Evolutionary conservation across 1,284 basidiomycete species (phyloP).

Genomic region (Rhodotorula sp.): DNA sequence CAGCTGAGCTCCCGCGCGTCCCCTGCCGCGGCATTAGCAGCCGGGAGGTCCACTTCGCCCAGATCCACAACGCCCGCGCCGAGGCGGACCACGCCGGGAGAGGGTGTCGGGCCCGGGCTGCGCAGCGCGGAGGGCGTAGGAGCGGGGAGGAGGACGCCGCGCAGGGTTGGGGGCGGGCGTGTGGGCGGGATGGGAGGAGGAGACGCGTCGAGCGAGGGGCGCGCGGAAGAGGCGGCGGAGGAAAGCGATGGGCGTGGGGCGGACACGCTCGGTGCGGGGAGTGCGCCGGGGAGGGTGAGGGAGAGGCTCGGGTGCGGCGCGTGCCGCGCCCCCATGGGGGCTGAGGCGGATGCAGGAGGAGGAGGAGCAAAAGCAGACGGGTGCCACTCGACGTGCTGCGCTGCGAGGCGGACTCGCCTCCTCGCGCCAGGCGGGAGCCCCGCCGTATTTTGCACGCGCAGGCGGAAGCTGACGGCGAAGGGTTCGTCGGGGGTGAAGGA

Average conservation of each 20-base stretch:
- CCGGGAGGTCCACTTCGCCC: background rate
- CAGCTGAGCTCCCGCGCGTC: too few relatives aligned
- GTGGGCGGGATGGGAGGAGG: background rate
- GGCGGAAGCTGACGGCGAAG: conserved; percentile 3
- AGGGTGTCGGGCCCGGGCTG: background rate
- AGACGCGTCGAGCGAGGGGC: background rate
- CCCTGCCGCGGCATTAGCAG: too few relatives aligned
- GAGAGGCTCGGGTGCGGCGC: background rate
- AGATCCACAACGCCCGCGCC: conserved; percentile 2
- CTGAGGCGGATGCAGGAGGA: background rate
- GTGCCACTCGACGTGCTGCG: conserved; percentile 15
- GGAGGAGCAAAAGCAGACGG: background rate
- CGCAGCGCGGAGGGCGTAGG: background rate
- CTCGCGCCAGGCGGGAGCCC: background rate
- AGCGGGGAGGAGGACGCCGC: background rate
- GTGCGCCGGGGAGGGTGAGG: background rate
- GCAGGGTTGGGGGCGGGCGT: background rate
- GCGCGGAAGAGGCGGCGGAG: background rate
- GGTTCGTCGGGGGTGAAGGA: background rate
- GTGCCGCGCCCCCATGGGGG: background rate
- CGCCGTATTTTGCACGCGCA: background rate
- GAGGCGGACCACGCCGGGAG: background rate
- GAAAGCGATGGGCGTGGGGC: background rate
- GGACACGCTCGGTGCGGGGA: background rate
- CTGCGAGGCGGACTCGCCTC: background rate